Percentiles rank a stretch among this genome's conserved stretches.
Conservation (phyloP, 306 rosid genomes). For the Cucumis melo region DNA sequence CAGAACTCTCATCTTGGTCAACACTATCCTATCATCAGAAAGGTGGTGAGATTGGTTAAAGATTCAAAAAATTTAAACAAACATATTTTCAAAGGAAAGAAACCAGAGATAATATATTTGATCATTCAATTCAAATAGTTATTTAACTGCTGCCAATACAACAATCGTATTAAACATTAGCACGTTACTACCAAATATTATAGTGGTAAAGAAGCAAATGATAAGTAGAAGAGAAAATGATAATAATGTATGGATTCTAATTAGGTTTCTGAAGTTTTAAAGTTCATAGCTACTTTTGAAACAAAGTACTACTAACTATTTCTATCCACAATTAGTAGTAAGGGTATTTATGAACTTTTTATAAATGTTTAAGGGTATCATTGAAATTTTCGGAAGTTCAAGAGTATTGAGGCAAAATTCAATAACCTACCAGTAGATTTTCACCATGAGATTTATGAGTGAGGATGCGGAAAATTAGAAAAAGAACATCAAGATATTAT, state of each 20-base stretch:
- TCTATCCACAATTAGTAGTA: no score
- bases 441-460: neutral
- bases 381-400: no score
- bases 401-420: no score
- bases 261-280: neutral
- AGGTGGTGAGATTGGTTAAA: neutral
- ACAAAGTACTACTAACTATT: no score
- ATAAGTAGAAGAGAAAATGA: neutral
- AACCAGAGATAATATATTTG: neutral
- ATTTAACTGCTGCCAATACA: neutral
- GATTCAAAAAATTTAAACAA: neutral
- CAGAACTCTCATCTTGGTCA: constrained; percentile 42
- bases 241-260: neutral
- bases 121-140: neutral
- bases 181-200: neutral
- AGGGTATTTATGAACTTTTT: no score
- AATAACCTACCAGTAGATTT: neutral
- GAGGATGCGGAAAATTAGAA: neutral
- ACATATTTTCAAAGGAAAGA: neutral
- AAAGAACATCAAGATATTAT: neutral
- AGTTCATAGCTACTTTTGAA: no score
- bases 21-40: constrained; percentile 18
- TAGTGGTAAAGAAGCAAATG: neutral
- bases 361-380: no score
- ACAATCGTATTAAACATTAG: neutral